Evolutionary conservation across 352 stramenopile genomes (phyloP).

Genomic region (Peronospora farinosa): DNA sequence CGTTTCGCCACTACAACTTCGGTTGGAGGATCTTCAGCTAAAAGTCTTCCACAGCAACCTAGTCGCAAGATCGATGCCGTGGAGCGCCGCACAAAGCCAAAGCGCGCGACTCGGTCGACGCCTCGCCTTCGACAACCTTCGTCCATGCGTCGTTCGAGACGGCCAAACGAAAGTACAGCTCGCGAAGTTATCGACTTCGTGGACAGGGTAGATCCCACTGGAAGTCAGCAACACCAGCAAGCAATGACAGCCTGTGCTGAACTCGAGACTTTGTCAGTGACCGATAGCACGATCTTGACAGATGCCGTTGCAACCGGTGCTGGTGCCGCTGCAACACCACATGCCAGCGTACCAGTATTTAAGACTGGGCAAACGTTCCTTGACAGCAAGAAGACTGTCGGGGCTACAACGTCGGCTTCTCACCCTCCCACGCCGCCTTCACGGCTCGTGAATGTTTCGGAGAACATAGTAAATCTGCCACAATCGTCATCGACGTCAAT

Average conservation of each 20-base stretch:
- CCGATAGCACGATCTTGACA: conserved; percentile 3
- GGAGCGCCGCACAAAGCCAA: conserved; percentile 24
- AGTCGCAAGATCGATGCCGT: conserved; percentile 22
- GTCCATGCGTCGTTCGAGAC: conserved; percentile 22
- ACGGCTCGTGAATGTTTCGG: conserved; percentile 13
- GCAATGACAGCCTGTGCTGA: conserved; percentile 14
- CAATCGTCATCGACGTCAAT: conserved; percentile 57
- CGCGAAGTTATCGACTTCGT: conserved; percentile 21
- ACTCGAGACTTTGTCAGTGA: conserved; percentile 4
- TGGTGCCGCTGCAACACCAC: conserved; percentile 2
- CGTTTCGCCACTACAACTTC: conserved; percentile 47
- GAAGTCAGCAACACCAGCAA: conserved; percentile 23
- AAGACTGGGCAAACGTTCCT: conserved; percentile 6
- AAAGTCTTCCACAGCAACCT: conserved; percentile 24
- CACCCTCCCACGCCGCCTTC: conserved; percentile 9
- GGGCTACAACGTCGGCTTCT: conserved; percentile 5
- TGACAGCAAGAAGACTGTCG: conserved; percentile 12
- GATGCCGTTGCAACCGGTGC: conserved; percentile 1
- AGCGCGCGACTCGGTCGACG: conserved; percentile 36
- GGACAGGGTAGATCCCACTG: conserved; percentile 15
- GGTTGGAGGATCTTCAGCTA: conserved; percentile 32
- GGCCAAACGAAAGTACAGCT: conserved; percentile 47
- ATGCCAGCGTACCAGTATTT: neutral
- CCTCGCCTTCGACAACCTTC: conserved; percentile 27
- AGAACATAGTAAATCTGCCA: conserved; percentile 18